Base-by-base conservation (phyloP, 1,284 basidiomycete species). In the Trichosporon sp. region DNA sequence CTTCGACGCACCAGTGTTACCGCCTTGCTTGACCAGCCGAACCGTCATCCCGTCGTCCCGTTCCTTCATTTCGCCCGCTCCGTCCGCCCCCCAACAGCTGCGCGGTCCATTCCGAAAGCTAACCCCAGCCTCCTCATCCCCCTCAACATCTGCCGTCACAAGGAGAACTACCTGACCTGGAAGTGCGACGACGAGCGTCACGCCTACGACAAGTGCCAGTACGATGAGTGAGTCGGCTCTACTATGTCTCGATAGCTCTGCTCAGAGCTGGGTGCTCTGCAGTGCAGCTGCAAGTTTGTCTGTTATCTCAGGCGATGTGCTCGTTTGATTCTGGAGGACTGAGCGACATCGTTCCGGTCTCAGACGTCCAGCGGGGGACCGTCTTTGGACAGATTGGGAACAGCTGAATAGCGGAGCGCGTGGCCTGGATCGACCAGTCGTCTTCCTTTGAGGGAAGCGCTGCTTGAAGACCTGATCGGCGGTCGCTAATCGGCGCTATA, bases 51-150 rank as follows among this genome's bases (percentile, higher is more conserved):
- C 52, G 19, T 7, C 14, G 56, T 25, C n/a, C 19, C 27, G 59
- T 23, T 27, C 19, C 25, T 19, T 4, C 21, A 13, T 36, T 23
- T 7, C 14, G 2, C n/a, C 13, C 60, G 7, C 27, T 23, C 58
- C 16, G 11, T 21, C 29, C n/a, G n/a, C n/a, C n/a, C n/a, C n/a
- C n/a, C n/a, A n/a, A n/a, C n/a, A n/a, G n/a, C n/a, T n/a, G n/a
- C n/a, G n/a, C n/a, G n/a, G n/a, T 23, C 31, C 31, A 31, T 9
- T 31, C n/a, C 16, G 1, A 32, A 40, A 57, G 54, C 62, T 67
- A n/a, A 37, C 61, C 59, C 27, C 56, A 93, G 93, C 56, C 83
- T 95, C 44, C 82, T 95, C 69, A 88, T 96, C 67, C 92, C 92
- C 11, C 83, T 93, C 68, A 92, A 93, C 79, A 83, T 86, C 71